These are phyloP conservation scores for Neurospora tetraspora DNA, from an alignment of 495 filamentous ascomycete species.

Conservation along the genomic window DNA sequence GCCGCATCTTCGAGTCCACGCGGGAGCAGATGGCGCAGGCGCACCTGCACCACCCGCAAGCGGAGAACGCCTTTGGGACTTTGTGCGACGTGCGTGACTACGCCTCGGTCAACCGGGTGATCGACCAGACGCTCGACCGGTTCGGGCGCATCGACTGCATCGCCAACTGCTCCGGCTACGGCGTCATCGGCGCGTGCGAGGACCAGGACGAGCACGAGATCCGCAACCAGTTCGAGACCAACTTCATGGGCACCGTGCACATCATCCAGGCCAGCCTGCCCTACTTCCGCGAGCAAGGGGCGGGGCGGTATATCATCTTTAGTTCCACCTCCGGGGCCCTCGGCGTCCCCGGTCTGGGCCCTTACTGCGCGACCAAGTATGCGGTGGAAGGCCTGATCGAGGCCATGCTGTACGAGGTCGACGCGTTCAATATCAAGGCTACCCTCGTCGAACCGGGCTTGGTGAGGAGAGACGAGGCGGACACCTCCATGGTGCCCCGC, in stretches of 20 bases:
- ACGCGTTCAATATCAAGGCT: conserved; percentile 81
- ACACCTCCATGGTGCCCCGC: conserved; percentile 45
- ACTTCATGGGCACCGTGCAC: conserved; percentile 88
- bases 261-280: conserved; percentile 86
- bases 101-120: conserved; percentile 61
- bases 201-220: conserved; percentile 94
- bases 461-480: conserved; percentile 63
- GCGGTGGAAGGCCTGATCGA: conserved; percentile 92
- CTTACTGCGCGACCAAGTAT: conserved; percentile 94
- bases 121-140: conserved; percentile 54
- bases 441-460: conserved; percentile 88
- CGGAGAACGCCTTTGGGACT: conserved; percentile 65
- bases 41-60: conserved; percentile 53
- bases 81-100: conserved; percentile 84
- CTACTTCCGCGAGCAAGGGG: conserved; percentile 67
- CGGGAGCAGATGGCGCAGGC: conserved; percentile 53
- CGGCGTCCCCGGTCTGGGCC: conserved; percentile 83
- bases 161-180: conserved; percentile 85
- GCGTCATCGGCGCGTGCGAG: conserved; percentile 91
- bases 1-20: conserved; percentile 71
- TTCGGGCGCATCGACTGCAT: conserved; percentile 85
- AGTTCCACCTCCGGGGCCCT: conserved; percentile 81
- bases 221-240: conserved; percentile 92
- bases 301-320: conserved; percentile 85
- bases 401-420: conserved; percentile 89